Percentiles rank a stretch among this genome's conserved stretches.
These are phyloP conservation scores for Neurospora sp. DNA, from an alignment of 495 filamentous ascomycete species.

Conservation along the genomic window DNA sequence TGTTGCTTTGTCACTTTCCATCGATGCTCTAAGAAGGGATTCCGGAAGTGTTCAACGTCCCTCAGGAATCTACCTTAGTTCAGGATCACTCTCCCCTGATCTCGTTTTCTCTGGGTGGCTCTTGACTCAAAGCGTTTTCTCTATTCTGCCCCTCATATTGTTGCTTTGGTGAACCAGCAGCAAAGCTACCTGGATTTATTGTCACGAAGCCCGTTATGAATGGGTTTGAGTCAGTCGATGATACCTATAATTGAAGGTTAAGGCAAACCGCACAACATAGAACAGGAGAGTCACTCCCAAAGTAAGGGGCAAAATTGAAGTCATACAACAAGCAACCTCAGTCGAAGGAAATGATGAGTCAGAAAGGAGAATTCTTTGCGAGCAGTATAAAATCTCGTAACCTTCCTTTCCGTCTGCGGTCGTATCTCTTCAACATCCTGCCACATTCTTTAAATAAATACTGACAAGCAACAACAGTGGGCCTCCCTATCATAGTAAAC, in stretches of 20 bases:
- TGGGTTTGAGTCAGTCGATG: background rate
- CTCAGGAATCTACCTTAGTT: background rate
- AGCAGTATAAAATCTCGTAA: background rate
- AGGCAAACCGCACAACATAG: background rate
- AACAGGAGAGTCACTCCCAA: background rate
- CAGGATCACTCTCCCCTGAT: background rate
- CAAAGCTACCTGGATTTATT: background rate
- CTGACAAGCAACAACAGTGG: background rate
- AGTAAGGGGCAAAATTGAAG: background rate
- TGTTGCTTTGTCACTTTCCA: background rate
- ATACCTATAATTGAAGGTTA: too few relatives aligned
- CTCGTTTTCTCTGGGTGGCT: background rate
- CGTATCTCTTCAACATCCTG: background rate
- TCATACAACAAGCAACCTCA: background rate
- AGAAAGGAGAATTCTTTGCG: background rate
- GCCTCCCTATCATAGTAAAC: background rate
- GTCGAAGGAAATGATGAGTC: background rate
- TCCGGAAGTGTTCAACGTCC: background rate
- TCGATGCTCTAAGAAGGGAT: background rate
- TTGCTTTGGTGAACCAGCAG: background rate
- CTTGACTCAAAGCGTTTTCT: background rate
- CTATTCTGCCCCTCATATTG: background rate
- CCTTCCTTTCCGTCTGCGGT: background rate
- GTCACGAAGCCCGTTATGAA: background rate
- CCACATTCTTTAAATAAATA: background rate